Percentiles rank a stretch among this genome's conserved stretches.
Evolutionary conservation across 176 grass and related monocot species (phyloP).

Genomic region (Avena insularis): DNA sequence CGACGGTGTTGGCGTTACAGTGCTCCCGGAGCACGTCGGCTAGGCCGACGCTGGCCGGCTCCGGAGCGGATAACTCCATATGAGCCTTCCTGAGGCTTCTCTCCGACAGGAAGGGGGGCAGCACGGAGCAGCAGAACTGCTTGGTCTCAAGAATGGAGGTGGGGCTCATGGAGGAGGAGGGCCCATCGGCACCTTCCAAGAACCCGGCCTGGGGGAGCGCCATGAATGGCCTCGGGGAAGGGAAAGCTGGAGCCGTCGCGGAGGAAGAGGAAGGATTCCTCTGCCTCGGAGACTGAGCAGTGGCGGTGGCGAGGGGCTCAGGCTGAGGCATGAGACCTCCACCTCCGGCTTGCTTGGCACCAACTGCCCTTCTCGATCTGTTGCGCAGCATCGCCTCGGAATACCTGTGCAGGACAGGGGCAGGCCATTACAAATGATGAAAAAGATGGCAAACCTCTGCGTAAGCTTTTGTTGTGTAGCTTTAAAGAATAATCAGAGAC

Average conservation of each 20-base stretch:
- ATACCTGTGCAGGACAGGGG: constrained; percentile 31
- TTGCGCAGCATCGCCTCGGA: constrained; percentile 57
- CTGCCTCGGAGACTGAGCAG: constrained; percentile 43
- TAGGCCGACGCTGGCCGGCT: constrained; percentile 63
- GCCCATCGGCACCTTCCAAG: constrained; percentile 52
- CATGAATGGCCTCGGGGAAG: constrained; percentile 68
- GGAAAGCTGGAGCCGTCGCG: constrained; percentile 29
- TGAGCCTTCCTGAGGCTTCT: constrained; percentile 47
- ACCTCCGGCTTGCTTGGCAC: constrained; percentile 47
- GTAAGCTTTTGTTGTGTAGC: constrained; percentile 51
- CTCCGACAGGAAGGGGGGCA: constrained; percentile 62
- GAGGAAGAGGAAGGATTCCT: constrained; percentile 31
- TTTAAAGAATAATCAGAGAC: constrained; percentile 59
- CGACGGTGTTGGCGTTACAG: constrained; percentile 31
- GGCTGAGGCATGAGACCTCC: constrained; percentile 52
- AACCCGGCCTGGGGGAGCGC: constrained; percentile 55
- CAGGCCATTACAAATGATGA: constrained; percentile 50
- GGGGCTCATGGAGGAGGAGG: constrained; percentile 70
- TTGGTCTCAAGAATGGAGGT: constrained; percentile 91
- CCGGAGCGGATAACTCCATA: neutral
- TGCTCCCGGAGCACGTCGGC: constrained; percentile 73
- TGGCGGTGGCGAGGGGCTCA: constrained; percentile 36
- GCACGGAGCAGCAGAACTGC: constrained; percentile 57
- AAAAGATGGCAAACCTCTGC: constrained; percentile 53
- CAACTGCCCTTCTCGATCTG: constrained; percentile 65